Base-by-base conservation (phyloP, 768 basidiomycete genomes). In the Pisolithus orientalis region DNA sequence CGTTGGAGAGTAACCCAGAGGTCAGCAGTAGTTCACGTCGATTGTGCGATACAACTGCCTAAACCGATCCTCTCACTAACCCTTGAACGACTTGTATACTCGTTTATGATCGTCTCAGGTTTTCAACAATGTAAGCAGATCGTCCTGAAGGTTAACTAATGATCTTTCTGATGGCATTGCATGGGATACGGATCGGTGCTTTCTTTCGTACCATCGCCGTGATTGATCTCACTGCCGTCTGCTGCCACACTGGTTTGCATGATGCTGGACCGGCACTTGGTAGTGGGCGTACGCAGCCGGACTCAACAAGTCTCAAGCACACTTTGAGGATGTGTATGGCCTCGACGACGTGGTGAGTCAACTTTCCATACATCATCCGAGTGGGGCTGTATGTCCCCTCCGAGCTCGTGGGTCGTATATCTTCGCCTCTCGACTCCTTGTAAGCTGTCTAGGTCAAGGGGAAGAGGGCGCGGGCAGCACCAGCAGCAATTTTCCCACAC, bases 271-370 rank as follows among this genome's bases (percentile, higher is more conserved):
- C 17, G 16, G 10, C 9, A 29, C 5, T 11, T 37, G 32, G 1
- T 48, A 87, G 82, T 90, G 87, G 86, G 80, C 89, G 1, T 64
- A 72, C n/a, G 77, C 79, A 54, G 84, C 84, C 2, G 88, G 87
- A 5, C 72, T 90, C 2, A 69, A 78, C 2, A 68, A 71, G 4
- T 65, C 73, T 14, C 66, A 72, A 39, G 73, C 73, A 7, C 70
- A 75, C 25, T 90, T 90, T 57, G 71, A 75, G 34, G 89, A 92
- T 61, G 74, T 92, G 21, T 91, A 78, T 56, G 88, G 88, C 5
- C 65, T 90, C 21, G 89, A 90, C 53, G 66, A 73, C 6, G 83
- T 84, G 64, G 87, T 84, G 45, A 48, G 69, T 60, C 28, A 25
- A 25, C 5, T 50, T 38, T 25, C 17, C 47, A 11, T 44, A 3